phyloP scores from a whole-genome alignment of 1,284 basidiomycete genomes.

The Melampsora americana region DNA sequence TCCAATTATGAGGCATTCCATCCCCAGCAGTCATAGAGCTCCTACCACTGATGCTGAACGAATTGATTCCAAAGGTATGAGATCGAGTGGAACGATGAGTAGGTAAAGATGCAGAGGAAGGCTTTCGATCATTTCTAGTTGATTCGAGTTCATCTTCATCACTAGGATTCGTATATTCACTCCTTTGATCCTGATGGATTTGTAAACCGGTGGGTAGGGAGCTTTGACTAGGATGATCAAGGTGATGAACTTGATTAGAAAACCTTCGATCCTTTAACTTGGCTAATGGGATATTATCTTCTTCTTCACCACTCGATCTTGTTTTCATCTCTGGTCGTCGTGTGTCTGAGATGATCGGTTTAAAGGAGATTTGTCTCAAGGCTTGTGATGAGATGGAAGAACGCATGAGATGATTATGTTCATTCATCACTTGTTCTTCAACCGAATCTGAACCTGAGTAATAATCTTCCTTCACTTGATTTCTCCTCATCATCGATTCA shows the following conservation, averaged over 20 bases:
- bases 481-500: not conserved
- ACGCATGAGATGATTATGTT: no score
- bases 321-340: no score
- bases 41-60: not conserved
- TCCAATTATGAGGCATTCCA: conserved; percentile 37
- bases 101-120: conserved; percentile 9
- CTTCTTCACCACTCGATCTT: conserved; percentile 12
- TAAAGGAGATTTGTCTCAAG: not conserved
- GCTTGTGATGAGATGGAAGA: not conserved
- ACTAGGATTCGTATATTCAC: conserved; percentile 42
- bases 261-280: conserved; percentile 13
- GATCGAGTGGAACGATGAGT: conserved; percentile 20
- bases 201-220: conserved; percentile 9
- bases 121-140: not conserved
- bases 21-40: conserved; percentile 17
- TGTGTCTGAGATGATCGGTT: not conserved
- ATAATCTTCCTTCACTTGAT: not conserved
- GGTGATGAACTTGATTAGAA: conserved; percentile 4
- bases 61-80: conserved; percentile 32
- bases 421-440: no score
- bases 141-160: conserved; percentile 9
- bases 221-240: not conserved
- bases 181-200: not conserved
- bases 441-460: not conserved
- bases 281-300: conserved; percentile 40